Evolutionary conservation across 257 asterid species (phyloP).

Genomic region (Plectranthus barbatus): DNA sequence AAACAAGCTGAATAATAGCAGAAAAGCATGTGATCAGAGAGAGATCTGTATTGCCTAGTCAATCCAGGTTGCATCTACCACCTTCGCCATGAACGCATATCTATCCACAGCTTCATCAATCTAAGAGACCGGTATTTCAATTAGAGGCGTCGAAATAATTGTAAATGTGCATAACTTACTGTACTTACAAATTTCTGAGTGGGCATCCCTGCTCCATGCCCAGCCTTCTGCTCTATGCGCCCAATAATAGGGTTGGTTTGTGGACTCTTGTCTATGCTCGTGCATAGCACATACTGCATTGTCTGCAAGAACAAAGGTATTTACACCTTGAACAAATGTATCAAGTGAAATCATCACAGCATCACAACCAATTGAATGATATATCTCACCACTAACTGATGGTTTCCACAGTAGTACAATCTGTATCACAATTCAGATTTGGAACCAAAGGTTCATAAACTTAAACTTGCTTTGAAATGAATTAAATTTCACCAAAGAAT

Average conservation of each 20-base stretch:
- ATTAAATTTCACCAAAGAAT: neutral
- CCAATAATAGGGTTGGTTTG: constrained; percentile 74
- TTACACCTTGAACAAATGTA: neutral
- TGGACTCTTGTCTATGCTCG: constrained; percentile 53
- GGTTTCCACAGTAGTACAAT: too few relatives aligned
- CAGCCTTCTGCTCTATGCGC: constrained; percentile 83
- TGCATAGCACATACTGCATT: constrained; percentile 70
- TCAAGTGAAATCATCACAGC: neutral
- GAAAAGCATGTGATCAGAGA: neutral
- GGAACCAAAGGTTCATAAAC: too few relatives aligned
- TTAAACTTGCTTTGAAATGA: neutral
- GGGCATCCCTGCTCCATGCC: constrained; percentile 94
- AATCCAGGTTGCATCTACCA: constrained; percentile 59
- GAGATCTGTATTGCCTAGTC: constrained; percentile 26
- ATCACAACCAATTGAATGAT: too few relatives aligned
- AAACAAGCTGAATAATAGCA: too few relatives aligned
- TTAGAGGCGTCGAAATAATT: neutral
- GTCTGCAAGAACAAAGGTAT: constrained; percentile 36
- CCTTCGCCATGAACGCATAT: constrained; percentile 78
- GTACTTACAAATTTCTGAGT: constrained; percentile 64
- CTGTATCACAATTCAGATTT: too few relatives aligned
- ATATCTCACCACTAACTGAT: neutral
- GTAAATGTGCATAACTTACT: neutral
- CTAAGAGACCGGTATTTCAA: constrained; percentile 20
- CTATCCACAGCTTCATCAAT: constrained; percentile 84